phyloP scores from a whole-genome alignment of 768 basidiomycete genomes.

The Suillus fuscotomentosus region DNA sequence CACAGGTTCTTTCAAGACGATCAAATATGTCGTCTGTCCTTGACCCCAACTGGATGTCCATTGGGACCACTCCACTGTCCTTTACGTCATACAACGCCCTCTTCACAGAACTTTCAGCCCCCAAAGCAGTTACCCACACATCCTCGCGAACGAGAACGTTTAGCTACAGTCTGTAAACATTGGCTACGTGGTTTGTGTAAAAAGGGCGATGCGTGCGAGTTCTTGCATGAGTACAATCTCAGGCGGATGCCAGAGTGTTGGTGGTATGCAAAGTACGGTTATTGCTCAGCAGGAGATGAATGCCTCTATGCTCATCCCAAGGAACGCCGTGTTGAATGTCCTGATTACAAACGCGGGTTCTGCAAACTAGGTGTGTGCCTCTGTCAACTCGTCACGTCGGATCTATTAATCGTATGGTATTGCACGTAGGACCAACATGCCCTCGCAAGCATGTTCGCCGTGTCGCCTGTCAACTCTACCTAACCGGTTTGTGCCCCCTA shows the following conservation, averaged over 20 bases:
- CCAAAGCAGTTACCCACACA: slow-evolving; percentile 80
- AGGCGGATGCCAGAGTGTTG: slow-evolving; percentile 98
- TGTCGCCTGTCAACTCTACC: slow-evolving; percentile 86
- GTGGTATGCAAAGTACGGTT: slow-evolving; percentile 98
- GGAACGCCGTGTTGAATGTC: slow-evolving; percentile 88
- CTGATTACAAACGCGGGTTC: slow-evolving; percentile 94
- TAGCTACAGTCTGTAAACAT: slow-evolving; percentile 96
- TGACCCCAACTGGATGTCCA: slow-evolving; percentile 84
- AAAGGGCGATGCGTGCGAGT: slow-evolving; percentile 97
- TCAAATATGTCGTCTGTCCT: slow-evolving; percentile 86
- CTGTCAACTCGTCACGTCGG: slow-evolving; percentile 5
- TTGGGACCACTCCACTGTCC: slow-evolving; percentile 92
- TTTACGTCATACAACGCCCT: slow-evolving; percentile 86
- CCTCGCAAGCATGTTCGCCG: slow-evolving; percentile 91
- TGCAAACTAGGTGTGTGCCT: slow-evolving; percentile 80
- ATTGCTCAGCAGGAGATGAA: slow-evolving; percentile 95
- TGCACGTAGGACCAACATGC: slow-evolving; percentile 70
- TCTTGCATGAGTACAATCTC: slow-evolving; percentile 98
- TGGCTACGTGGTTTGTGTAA: slow-evolving; percentile 98
- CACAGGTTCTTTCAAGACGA: slow-evolving; percentile 54
- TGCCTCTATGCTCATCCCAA: slow-evolving; percentile 96
- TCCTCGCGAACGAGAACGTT: slow-evolving; percentile 77
- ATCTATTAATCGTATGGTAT: slow-evolving; percentile 8
- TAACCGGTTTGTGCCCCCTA: slow-evolving; percentile 90
- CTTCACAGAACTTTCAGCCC: slow-evolving; percentile 85